Conservation (phyloP, 257 asterid genomes). For the Solanum raphanifolium region DNA sequence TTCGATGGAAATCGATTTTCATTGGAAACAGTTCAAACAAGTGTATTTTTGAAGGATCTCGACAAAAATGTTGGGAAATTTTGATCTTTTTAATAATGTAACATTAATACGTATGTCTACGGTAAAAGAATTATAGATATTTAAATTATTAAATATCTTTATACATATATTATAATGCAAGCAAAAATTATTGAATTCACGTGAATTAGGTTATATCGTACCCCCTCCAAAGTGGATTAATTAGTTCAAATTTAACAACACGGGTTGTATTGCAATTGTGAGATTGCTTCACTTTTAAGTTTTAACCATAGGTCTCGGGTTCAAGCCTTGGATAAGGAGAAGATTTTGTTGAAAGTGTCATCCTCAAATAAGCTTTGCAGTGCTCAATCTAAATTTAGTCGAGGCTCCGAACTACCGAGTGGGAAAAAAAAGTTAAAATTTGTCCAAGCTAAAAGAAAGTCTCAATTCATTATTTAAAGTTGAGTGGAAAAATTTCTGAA, state of each 20-base stretch:
- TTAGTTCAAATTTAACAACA: background rate
- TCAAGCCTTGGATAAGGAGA: background rate
- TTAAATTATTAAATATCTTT: background rate
- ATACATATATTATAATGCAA: background rate
- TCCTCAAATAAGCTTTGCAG: no score
- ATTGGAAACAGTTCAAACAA: background rate
- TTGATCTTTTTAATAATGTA: background rate
- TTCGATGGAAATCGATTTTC: background rate
- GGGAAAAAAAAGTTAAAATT: background rate
- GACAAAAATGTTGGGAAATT: background rate
- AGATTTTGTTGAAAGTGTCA: fast-evolving
- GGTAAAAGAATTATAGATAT: background rate
- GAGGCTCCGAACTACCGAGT: no score
- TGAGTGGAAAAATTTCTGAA: background rate
- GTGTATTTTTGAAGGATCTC: background rate
- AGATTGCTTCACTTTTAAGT: background rate
- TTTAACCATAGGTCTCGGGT: no score
- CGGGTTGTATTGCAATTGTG: background rate
- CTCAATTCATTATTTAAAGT: background rate
- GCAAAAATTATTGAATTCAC: background rate
- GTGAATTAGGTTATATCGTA: background rate
- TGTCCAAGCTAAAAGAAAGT: background rate
- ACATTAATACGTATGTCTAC: background rate
- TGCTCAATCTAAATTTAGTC: background rate
- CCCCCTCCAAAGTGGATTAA: background rate